These are phyloP conservation scores for Sporothrix protearum DNA, from an alignment of 2,329 filamentous ascomycete genomes.

Conservation along the genomic window DNA sequence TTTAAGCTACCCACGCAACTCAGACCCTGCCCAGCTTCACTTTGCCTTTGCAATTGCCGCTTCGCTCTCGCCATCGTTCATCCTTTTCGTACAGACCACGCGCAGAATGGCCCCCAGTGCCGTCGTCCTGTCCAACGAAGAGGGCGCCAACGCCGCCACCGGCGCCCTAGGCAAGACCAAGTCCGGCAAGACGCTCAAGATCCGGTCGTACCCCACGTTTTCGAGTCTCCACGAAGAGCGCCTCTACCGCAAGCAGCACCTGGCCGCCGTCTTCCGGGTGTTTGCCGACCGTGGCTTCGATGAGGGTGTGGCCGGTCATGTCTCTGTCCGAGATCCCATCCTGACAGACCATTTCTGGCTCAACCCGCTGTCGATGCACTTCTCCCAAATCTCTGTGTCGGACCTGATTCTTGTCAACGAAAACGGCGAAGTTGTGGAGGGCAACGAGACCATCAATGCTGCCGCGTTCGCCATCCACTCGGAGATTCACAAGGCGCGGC, in stretches of 20 bases:
- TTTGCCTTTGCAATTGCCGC: neutral
- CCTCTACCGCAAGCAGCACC: conserved; percentile 54
- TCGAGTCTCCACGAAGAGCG: conserved; percentile 50
- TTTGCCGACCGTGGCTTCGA: conserved; percentile 58
- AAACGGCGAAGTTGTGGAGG: conserved; percentile 59
- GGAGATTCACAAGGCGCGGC: conserved; percentile 61
- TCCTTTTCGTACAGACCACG: no score
- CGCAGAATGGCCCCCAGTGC: conserved; percentile 39
- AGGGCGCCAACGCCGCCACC: conserved; percentile 11
- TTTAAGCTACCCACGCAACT: no score
- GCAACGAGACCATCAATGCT: conserved; percentile 59
- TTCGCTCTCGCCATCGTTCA: neutral
- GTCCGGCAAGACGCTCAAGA: conserved; percentile 20
- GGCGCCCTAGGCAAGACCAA: conserved; percentile 19
- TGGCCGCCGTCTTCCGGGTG: conserved; percentile 57
- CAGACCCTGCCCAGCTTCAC: neutral
- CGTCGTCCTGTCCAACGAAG: conserved; percentile 13
- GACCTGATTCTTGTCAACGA: conserved; percentile 66
- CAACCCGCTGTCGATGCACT: conserved; percentile 63
- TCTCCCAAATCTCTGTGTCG: conserved; percentile 60
- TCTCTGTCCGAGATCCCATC: conserved; percentile 43
- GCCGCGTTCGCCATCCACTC: conserved; percentile 68
- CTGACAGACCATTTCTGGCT: conserved; percentile 31
- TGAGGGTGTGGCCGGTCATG: conserved; percentile 61
- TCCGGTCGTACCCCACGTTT: conserved; percentile 53